phyloP scores from a whole-genome alignment of 75 land plant genomes.

The Chamaecyparis obtusa region DNA sequence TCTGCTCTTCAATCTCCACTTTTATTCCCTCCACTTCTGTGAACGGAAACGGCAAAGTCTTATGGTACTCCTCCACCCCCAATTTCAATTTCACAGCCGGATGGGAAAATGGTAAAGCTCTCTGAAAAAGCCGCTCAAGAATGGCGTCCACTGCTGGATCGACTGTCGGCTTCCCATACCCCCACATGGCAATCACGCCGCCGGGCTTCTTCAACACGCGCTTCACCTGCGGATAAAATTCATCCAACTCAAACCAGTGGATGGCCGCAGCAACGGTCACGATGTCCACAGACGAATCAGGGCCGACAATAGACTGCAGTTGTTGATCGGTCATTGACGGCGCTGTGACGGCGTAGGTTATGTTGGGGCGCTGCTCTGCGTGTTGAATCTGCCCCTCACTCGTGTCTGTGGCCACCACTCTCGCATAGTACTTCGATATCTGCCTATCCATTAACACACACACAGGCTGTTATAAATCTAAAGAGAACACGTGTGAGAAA shows the following conservation, averaged over 20 bases:
- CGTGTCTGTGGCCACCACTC: background rate
- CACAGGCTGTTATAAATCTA: background rate
- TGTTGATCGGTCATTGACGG: constrained; percentile 30
- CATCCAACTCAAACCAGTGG: constrained; percentile 79
- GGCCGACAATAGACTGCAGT: constrained; percentile 28
- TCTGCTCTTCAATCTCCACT: constrained; percentile 20
- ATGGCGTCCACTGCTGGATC: constrained; percentile 40
- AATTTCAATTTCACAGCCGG: constrained; percentile 15
- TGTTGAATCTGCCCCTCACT: no score
- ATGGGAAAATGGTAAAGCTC: constrained; percentile 24
- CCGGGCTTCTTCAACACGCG: no score
- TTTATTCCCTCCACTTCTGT: constrained; percentile 35
- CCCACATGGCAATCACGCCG: constrained; percentile 56
- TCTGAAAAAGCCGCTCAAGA: background rate
- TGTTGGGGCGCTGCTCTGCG: no score
- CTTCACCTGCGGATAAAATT: constrained; percentile 43
- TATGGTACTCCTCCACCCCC: constrained; percentile 37
- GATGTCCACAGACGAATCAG: constrained; percentile 13
- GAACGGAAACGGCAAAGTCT: constrained; percentile 67
- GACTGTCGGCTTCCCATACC: constrained; percentile 38
- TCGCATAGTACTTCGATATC: background rate
- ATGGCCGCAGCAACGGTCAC: constrained; percentile 69
- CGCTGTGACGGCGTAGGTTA: constrained; percentile 22
- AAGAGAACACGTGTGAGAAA: background rate
- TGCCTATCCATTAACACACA: background rate